phyloP scores from a whole-genome alignment of 2,329 filamentous ascomycete species.

The Aspergillus aculeatinus region DNA sequence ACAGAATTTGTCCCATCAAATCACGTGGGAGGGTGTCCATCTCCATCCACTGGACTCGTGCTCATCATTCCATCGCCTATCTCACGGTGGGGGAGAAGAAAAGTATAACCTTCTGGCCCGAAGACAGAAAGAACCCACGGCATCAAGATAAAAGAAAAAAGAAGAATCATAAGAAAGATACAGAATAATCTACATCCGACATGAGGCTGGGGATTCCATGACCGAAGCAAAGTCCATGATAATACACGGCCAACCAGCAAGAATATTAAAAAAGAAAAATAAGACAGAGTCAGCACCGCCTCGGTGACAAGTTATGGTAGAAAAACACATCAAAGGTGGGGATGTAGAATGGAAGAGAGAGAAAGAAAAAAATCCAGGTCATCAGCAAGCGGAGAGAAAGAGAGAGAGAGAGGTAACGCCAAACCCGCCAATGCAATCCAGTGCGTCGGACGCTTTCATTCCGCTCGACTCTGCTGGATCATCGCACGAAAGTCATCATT shows the following conservation, averaged over 20 bases:
- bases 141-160: not conserved
- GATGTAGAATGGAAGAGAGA: slow-evolving; percentile 10
- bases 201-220: not conserved
- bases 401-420: slow-evolving; percentile 22
- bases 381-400: slow-evolving; percentile 7
- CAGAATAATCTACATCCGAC: slow-evolving; percentile 8
- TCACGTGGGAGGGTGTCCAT: not conserved
- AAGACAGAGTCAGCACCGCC: not conserved
- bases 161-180: not conserved
- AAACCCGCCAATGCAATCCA: slow-evolving; percentile 28
- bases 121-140: not conserved
- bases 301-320: not conserved
- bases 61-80: not conserved
- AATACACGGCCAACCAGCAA: slow-evolving; percentile 6
- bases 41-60: not conserved
- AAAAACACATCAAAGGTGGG: slow-evolving; percentile 10
- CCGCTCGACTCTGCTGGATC: slow-evolving; percentile 45
- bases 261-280: not conserved
- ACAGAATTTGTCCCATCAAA: not conserved
- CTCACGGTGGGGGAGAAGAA: not conserved
- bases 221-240: slow-evolving; percentile 1
- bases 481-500: slow-evolving; percentile 60
- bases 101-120: not conserved
- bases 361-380: not conserved
- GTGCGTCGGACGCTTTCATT: slow-evolving; percentile 25